Evolutionary conservation across 768 basidiomycete genomes (phyloP).

Genomic region (Leccinellum luteum): DNA sequence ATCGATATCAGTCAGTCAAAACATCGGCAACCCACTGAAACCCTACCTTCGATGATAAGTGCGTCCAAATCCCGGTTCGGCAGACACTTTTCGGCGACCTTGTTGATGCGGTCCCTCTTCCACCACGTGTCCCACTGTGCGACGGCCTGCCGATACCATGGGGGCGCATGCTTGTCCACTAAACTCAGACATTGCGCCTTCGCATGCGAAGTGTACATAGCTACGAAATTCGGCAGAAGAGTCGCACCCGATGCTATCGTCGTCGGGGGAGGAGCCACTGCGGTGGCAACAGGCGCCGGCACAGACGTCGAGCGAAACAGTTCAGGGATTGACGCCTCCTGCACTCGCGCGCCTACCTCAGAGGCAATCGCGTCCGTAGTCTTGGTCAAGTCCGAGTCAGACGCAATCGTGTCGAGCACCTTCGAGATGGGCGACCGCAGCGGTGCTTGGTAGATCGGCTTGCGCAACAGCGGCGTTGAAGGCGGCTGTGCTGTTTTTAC

Average conservation of each 20-base stretch:
- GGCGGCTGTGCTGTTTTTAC: constrained; percentile 30
- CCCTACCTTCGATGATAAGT: constrained; percentile 58
- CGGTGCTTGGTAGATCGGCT: constrained; percentile 39
- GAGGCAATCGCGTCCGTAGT: constrained; percentile 48
- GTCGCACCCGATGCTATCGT: background rate
- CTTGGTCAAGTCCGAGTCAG: constrained; percentile 55
- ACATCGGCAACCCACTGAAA: background rate
- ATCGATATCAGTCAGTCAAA: background rate
- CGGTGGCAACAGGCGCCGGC: constrained; percentile 11
- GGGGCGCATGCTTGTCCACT: constrained; percentile 31
- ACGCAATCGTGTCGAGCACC: constrained; percentile 55
- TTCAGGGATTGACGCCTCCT: constrained; percentile 41
- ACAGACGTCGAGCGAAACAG: constrained; percentile 44
- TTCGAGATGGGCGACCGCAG: constrained; percentile 49
- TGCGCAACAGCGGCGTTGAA: constrained; percentile 37
- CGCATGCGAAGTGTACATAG: background rate
- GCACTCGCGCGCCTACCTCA: constrained; percentile 21
- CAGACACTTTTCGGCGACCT: constrained; percentile 51
- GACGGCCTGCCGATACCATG: constrained; percentile 23
- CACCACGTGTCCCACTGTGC: constrained; percentile 48
- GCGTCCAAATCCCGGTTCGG: constrained; percentile 64
- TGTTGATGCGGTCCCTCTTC: constrained; percentile 51
- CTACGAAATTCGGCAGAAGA: background rate
- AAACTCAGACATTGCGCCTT: constrained; percentile 4
- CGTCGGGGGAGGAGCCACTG: constrained; percentile 1